Evolutionary conservation across 371 early-diverging fungal genomes (phyloP), one percentile per base, ranked within the genome.

Genomic region (Ordospora pajunii): DNA sequence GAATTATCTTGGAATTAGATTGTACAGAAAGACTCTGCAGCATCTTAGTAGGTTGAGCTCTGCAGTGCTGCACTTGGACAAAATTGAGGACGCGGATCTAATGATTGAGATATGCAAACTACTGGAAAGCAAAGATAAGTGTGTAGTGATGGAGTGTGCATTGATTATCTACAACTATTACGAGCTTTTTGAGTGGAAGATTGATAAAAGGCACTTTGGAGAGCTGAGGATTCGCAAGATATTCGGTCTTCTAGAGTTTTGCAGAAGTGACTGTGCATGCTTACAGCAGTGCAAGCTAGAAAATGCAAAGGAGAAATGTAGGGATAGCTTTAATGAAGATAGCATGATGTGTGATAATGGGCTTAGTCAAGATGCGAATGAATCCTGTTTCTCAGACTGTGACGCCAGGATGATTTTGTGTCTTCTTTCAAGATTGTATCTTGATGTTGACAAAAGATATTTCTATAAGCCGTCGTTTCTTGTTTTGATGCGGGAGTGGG

Each of bases 401-500:
- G 58, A 63, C 19, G 21, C 52, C 14, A 11, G 12, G 12, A 44
- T 32, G 11, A 67, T 78, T 32, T 7, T 78, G 6, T 19, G 52
- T n/a, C 48, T 78, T 14, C 46, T 78, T 32, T 23, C 44, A 8
- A 22, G 74, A 1, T 19, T 79, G 21, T 76, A 71, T 67, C 7
- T 12, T 8, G 7, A 12, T 21, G 22, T 21, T 7, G 45, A 48
- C 43, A 44, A 66, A 42, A 0, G 40, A 4, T 71, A 42, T 68
- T 68, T 68, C 53, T 73, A 76, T 67, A 78, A 78, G 63, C 78
- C 76, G n/a, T 67, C 66, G 22, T 62, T 45, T 65, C 40, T 77
- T 22, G 70, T 79, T 3, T 58, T 76, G 21, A 11, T 69, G 23
- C 32, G 42, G 2, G 27, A 49, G 63, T 17, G 42, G 63, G 1